Conservation (phyloP, 352 stramenopile genomes). For the Hyaloperonospora arabidopsidis region DNA sequence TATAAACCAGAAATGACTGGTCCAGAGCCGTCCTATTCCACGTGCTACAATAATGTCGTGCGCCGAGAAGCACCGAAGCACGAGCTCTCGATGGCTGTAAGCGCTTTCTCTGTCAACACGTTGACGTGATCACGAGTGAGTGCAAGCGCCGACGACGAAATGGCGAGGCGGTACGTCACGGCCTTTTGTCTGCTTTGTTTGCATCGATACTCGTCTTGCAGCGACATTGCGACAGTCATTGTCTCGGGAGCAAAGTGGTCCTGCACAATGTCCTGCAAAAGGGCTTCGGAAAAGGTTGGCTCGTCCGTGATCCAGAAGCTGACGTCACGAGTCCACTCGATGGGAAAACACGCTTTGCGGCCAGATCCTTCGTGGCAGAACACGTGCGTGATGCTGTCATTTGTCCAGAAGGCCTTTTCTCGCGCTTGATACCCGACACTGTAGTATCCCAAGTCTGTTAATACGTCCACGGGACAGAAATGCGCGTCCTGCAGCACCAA, state of each 20-base stretch:
- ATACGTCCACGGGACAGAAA: constrained; percentile 46
- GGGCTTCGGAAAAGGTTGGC: constrained; percentile 40
- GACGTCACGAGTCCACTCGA: constrained; percentile 58
- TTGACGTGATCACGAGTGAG: constrained; percentile 53
- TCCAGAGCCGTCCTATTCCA: background rate
- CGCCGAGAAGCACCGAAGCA: constrained; percentile 48
- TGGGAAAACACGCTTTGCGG: constrained; percentile 37
- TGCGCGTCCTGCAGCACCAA: constrained; percentile 60
- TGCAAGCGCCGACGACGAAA: constrained; percentile 31
- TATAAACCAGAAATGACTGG: background rate
- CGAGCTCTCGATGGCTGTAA: constrained; percentile 43
- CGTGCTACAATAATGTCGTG: constrained; percentile 3
- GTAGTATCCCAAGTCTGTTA: constrained; percentile 64
- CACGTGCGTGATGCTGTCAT: constrained; percentile 58
- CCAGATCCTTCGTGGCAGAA: constrained; percentile 47
- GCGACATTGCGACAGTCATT: constrained; percentile 29
- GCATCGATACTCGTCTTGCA: constrained; percentile 60
- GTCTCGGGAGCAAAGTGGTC: constrained; percentile 35
- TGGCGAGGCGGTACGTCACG: constrained; percentile 51
- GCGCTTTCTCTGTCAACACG: constrained; percentile 25
- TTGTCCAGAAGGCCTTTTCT: constrained; percentile 67
- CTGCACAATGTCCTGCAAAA: constrained; percentile 32
- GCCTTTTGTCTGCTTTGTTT: constrained; percentile 40
- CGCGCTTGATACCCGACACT: constrained; percentile 73
- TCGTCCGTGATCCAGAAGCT: constrained; percentile 73